Percentiles rank a stretch among this genome's conserved stretches.
Evolutionary conservation across 2,329 filamentous ascomycete species (phyloP).

Genomic region (Colletotrichum coccodes): DNA sequence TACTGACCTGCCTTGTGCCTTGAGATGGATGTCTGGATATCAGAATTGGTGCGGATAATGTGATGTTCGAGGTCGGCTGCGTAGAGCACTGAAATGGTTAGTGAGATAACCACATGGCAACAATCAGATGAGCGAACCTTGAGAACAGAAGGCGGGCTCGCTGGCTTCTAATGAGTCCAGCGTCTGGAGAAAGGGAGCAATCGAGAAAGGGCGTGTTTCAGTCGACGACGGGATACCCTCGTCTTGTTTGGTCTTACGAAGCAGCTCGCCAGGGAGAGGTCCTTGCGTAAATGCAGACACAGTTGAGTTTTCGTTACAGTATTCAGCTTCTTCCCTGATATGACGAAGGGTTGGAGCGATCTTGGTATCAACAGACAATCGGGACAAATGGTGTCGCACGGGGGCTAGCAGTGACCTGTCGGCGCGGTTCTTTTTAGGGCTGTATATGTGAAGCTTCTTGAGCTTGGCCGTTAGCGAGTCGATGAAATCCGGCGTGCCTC

Average conservation of each 20-base stretch:
- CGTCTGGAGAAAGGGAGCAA: background rate
- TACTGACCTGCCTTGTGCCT: constrained; percentile 60
- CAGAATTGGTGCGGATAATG: background rate
- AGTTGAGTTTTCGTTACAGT: constrained; percentile 1
- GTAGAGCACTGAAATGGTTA: constrained; percentile 17
- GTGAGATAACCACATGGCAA: background rate
- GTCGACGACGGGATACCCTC: constrained; percentile 24
- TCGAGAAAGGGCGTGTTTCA: constrained; percentile 22
- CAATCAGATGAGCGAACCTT: constrained; percentile 16
- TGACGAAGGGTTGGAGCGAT: constrained; percentile 5
- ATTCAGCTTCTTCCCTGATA: constrained; percentile 17
- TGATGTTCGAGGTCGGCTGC: constrained; percentile 10
- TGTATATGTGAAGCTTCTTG: constrained; percentile 43
- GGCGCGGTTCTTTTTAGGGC: constrained; percentile 22
- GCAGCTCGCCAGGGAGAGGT: constrained; percentile 8
- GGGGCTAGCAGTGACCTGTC: constrained; percentile 11
- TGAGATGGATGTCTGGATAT: constrained; percentile 37
- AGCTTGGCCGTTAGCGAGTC: constrained; percentile 46
- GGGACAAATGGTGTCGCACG: background rate
- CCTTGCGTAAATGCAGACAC: constrained; percentile 23
- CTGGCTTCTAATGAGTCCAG: constrained; percentile 20
- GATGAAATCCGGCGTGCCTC: constrained; percentile 37
- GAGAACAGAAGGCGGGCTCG: constrained; percentile 12
- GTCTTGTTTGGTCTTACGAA: constrained; percentile 5
- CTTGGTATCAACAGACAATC: constrained; percentile 14